Percentiles rank a stretch among this genome's conserved stretches.
Evolutionary conservation across 192 early-diverging fungal species (phyloP).

Genomic region (Coemansia asiatica): DNA sequence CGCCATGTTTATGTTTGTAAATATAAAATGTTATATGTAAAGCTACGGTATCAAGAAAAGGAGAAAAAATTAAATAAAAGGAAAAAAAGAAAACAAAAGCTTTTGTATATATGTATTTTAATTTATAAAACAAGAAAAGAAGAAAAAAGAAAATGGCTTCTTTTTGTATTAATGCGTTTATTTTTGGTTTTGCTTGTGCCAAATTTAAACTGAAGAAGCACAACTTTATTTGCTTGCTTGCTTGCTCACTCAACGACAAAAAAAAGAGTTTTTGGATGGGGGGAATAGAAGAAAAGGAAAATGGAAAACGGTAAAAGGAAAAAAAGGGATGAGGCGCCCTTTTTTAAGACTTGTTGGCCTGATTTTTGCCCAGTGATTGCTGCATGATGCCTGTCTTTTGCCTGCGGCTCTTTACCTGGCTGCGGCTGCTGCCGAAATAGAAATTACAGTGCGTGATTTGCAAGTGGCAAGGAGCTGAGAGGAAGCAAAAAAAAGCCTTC

Average conservation of each 20-base stretch:
- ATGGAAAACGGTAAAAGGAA: background rate
- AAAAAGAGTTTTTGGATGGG: background rate
- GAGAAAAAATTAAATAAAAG: background rate
- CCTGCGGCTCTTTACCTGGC: background rate
- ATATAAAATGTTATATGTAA: too few relatives aligned
- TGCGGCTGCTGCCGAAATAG: background rate
- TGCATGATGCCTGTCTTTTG: background rate
- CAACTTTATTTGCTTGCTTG: background rate
- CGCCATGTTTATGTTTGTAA: background rate
- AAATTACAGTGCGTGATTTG: background rate
- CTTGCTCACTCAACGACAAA: background rate
- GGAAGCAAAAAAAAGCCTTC: too few relatives aligned
- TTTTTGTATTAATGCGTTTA: too few relatives aligned
- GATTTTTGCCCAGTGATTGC: background rate
- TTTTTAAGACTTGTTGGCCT: background rate
- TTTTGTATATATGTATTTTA: background rate
- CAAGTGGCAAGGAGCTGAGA: background rate
- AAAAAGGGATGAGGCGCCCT: background rate
- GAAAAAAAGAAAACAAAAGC: slow-evolving; percentile 4
- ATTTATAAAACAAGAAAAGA: background rate
- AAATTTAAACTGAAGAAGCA: too few relatives aligned
- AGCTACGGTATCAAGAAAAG: background rate
- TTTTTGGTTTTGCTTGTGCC: too few relatives aligned
- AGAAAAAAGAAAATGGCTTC: too few relatives aligned
- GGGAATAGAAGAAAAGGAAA: background rate